Conservation (phyloP, 345 rosid species). For the Hibiscus trionum region DNA sequence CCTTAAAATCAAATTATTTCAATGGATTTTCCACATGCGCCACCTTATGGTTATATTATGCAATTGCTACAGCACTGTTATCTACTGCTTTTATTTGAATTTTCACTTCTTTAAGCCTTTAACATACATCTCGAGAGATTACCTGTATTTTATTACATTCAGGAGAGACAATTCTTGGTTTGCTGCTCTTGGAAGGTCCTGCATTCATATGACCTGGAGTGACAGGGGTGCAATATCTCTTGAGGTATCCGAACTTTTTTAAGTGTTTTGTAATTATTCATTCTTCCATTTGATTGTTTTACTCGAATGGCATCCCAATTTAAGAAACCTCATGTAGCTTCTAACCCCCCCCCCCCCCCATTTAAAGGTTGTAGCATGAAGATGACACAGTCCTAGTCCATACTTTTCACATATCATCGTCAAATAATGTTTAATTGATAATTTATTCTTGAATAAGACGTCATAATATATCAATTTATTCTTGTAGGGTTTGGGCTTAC, state of each 20-base stretch:
- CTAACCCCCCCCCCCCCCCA: neutral
- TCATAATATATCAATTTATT: neutral
- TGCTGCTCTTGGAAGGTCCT: slow-evolving; percentile 73
- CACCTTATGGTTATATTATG: neutral
- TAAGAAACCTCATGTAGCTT: neutral
- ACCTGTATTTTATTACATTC: slow-evolving; percentile 10
- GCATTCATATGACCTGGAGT: slow-evolving; percentile 93
- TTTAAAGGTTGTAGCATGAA: neutral
- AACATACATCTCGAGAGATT: slow-evolving; percentile 3
- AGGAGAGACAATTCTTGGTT: slow-evolving; percentile 99
- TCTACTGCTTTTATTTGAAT: neutral
- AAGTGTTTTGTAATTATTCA: neutral
- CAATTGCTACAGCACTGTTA: neutral
- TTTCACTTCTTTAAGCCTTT: neutral
- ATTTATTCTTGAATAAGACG: neutral
- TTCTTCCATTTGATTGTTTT: neutral
- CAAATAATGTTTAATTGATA: no score
- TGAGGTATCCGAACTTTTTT: slow-evolving; percentile 41
- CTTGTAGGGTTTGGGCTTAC: slow-evolving; percentile 61
- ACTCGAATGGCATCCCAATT: neutral
- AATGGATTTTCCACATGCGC: neutral
- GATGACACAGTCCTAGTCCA: neutral
- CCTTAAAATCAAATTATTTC: neutral
- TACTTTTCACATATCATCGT: neutral
- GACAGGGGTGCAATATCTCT: slow-evolving; percentile 90